phyloP scores from a whole-genome alignment of 306 rosid genomes.

The Senna tora region DNA sequence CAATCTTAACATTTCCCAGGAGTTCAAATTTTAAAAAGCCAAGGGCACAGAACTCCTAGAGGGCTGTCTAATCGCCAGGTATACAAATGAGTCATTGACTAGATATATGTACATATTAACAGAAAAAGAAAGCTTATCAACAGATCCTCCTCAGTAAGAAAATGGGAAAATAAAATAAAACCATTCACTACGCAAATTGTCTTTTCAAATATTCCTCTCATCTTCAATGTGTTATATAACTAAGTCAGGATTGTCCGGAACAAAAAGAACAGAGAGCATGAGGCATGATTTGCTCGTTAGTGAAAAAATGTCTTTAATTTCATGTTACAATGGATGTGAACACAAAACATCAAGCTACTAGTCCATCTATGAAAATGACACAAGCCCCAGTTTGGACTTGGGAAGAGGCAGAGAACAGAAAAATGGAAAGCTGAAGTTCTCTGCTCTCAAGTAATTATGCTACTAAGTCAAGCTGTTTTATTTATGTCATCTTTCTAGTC shows the following conservation, averaged over 20 bases:
- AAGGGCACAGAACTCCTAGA: background rate
- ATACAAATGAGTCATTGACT: background rate
- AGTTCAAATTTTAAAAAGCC: background rate
- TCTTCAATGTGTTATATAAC: background rate
- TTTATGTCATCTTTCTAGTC: conserved; percentile 13
- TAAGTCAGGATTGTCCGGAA: background rate
- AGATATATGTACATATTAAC: too few species aligned
- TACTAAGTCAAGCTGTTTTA: conserved; percentile 17
- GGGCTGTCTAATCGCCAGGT: background rate
- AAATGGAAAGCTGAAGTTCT: background rate
- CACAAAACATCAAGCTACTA: background rate
- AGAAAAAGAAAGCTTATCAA: too few species aligned
- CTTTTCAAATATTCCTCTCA: background rate
- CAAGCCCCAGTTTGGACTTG: background rate
- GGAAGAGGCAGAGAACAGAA: conserved; percentile 23
- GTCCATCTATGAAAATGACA: background rate
- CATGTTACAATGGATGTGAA: background rate
- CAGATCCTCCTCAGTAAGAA: too few species aligned
- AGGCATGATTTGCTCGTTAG: background rate
- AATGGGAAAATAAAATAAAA: too few species aligned
- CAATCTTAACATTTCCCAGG: background rate
- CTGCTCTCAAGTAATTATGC: background rate
- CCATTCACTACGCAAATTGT: background rate
- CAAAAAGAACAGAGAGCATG: background rate
- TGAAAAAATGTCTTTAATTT: background rate